Conservation (phyloP, 2,329 filamentous ascomycete species). For the Diaporthe vexans region DNA sequence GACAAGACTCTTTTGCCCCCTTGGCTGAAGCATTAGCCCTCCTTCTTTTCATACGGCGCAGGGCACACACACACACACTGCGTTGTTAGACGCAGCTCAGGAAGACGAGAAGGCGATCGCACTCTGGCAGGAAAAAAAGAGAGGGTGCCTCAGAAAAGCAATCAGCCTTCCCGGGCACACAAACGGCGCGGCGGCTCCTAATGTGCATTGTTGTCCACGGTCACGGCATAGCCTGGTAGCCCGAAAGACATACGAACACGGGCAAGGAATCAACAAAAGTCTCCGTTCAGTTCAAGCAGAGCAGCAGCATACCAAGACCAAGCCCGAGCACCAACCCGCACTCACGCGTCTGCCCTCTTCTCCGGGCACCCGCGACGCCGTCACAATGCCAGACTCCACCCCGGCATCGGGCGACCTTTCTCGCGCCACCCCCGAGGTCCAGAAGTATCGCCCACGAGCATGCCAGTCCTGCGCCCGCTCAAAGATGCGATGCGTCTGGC, state of each 20-base stretch:
- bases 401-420: conserved; percentile 41
- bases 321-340: neutral
- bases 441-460: conserved; percentile 42
- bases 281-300: neutral
- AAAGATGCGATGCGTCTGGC: conserved; percentile 43
- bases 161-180: neutral
- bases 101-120: too few relatives aligned
- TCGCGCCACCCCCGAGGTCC: conserved; percentile 42
- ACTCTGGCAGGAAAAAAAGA: too few relatives aligned
- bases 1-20: neutral
- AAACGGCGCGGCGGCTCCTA: conserved; percentile 13
- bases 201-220: conserved; percentile 1
- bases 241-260: too few relatives aligned
- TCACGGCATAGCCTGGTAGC: neutral
- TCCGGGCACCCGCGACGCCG: conserved; percentile 18
- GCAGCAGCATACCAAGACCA: neutral
- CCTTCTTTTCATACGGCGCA: too few relatives aligned
- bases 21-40: neutral
- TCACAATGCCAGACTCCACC: conserved; percentile 41
- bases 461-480: conserved; percentile 42
- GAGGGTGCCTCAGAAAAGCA: too few relatives aligned
- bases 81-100: conserved; percentile 26
- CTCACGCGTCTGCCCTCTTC: neutral
- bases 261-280: neutral
- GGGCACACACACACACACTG: neutral